Evolutionary conservation across 768 basidiomycete species (phyloP).

Genomic region (Leccinum rimulosum): DNA sequence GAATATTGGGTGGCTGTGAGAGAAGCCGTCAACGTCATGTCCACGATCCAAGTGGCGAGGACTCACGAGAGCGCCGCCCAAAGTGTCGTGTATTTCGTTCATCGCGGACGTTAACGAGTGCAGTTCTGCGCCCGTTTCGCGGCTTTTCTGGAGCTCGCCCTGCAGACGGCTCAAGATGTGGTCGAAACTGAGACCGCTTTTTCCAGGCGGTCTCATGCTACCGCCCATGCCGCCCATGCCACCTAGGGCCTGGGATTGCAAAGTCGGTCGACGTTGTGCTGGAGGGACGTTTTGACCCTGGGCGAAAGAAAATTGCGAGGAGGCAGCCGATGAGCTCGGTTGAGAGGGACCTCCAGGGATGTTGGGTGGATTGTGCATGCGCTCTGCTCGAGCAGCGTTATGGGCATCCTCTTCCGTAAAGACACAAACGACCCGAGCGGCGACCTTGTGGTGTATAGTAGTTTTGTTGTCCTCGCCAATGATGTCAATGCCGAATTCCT

Average conservation of each 20-base stretch:
- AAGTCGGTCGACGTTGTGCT: conserved; percentile 51
- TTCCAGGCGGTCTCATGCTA: conserved; percentile 68
- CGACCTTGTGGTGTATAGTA: conserved; percentile 97
- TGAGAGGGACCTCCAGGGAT: conserved; percentile 35
- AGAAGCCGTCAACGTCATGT: conserved; percentile 5
- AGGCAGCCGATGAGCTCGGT: conserved; percentile 26
- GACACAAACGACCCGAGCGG: conserved; percentile 89
- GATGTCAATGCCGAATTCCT: conserved; percentile 99
- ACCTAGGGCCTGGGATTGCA: conserved; percentile 58
- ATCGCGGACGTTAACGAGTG: conserved; percentile 74
- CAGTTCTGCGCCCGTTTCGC: conserved; percentile 88
- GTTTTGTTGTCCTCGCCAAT: conserved; percentile 98
- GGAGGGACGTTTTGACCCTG: conserved; percentile 36
- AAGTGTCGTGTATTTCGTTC: conserved; percentile 88
- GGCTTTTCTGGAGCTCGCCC: conserved; percentile 91
- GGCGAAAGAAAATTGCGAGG: conserved; percentile 42
- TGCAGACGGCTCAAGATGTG: conserved; percentile 87
- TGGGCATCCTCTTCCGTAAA: conserved; percentile 83
- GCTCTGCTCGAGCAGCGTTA: conserved; percentile 67
- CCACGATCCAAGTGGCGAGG: background rate
- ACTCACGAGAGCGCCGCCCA: conserved; percentile 79
- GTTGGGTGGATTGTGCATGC: conserved; percentile 47
- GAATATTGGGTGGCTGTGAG: conserved; percentile 55
- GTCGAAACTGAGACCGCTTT: conserved; percentile 88
- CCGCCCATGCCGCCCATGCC: conserved; percentile 79